Conservation (phyloP, 257 asterid genomes). For the Thymus mandschuricus region DNA sequence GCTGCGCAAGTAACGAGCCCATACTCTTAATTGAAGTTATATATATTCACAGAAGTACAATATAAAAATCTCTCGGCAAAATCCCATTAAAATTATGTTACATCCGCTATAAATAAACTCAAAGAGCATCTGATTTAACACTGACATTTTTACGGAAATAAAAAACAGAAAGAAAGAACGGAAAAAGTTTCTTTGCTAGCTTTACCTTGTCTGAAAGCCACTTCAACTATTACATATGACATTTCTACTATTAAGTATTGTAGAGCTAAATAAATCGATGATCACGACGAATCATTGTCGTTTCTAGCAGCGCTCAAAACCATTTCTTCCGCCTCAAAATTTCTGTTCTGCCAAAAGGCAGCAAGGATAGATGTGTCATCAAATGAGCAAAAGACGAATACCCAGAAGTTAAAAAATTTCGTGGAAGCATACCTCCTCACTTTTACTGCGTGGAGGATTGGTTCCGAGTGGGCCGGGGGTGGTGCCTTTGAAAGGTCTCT, state of each 20-base stretch:
- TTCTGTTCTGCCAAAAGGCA: slow-evolving; percentile 44
- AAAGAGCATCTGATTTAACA: slow-evolving; percentile 3
- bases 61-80: neutral
- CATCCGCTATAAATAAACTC: slow-evolving; percentile 5
- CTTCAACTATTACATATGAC: slow-evolving; percentile 27
- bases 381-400: neutral
- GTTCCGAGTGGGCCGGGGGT: slow-evolving; percentile 34
- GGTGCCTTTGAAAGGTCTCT: slow-evolving; percentile 66
- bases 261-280: slow-evolving; percentile 13
- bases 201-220: neutral
- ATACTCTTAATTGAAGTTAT: neutral
- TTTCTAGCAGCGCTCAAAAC: slow-evolving; percentile 45
- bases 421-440: slow-evolving; percentile 54
- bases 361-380: neutral
- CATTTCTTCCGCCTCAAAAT: slow-evolving; percentile 56
- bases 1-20: too few relatives aligned
- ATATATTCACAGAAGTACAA: neutral
- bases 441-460: slow-evolving; percentile 40
- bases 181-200: slow-evolving; percentile 15
- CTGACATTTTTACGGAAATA: neutral
- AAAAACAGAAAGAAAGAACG: neutral
- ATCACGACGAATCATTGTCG: slow-evolving; percentile 52
- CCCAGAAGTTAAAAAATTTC: neutral
- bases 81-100: slow-evolving; percentile 22
- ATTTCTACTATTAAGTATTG: slow-evolving; percentile 17